These are phyloP conservation scores for Hypoxylon rickii DNA, from an alignment of 495 filamentous ascomycete species.

Conservation along the genomic window DNA sequence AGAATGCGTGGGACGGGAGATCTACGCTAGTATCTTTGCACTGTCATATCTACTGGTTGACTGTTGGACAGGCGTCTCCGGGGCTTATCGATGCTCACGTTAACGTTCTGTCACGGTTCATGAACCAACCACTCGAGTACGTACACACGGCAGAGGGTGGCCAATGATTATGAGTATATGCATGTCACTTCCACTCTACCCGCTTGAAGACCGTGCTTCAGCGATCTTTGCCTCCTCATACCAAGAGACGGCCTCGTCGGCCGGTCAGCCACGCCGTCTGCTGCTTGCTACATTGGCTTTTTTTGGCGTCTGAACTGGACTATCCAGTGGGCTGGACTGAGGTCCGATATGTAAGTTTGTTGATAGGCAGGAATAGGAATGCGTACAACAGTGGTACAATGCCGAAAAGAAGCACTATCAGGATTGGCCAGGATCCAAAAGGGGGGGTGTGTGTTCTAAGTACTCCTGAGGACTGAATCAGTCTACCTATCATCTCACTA, in stretches of 20 bases:
- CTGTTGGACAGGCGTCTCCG: too few relatives aligned
- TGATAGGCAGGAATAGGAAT: slow-evolving; percentile 17
- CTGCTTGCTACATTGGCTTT: background rate
- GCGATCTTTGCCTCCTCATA: slow-evolving; percentile 23
- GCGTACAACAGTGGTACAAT: slow-evolving; percentile 25
- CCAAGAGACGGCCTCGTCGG: slow-evolving; percentile 3
- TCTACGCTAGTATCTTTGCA: slow-evolving; percentile 5
- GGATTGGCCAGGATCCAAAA: slow-evolving; percentile 18
- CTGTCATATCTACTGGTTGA: too few relatives aligned
- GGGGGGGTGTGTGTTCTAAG: slow-evolving; percentile 19
- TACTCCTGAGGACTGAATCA: slow-evolving; percentile 2
- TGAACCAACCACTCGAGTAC: too few relatives aligned
- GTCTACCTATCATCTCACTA: slow-evolving; percentile 36
- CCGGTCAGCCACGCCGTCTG: slow-evolving; percentile 9
- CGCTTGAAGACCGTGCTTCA: slow-evolving; percentile 30
- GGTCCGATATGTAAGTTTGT: slow-evolving; percentile 22
- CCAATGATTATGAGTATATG: slow-evolving; percentile 30
- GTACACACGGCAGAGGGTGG: slow-evolving; percentile 16
- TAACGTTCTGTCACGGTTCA: too few relatives aligned
- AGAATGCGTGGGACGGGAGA: too few relatives aligned
- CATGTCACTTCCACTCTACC: slow-evolving; percentile 34
- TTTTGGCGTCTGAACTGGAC: slow-evolving; percentile 5
- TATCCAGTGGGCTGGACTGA: slow-evolving; percentile 16
- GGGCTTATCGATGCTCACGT: background rate
- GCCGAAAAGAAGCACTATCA: slow-evolving; percentile 13